Evolutionary conservation across 352 stramenopile species (phyloP), one percentile per base, ranked within the genome.

Genomic region (Labyrinthula sp.): DNA sequence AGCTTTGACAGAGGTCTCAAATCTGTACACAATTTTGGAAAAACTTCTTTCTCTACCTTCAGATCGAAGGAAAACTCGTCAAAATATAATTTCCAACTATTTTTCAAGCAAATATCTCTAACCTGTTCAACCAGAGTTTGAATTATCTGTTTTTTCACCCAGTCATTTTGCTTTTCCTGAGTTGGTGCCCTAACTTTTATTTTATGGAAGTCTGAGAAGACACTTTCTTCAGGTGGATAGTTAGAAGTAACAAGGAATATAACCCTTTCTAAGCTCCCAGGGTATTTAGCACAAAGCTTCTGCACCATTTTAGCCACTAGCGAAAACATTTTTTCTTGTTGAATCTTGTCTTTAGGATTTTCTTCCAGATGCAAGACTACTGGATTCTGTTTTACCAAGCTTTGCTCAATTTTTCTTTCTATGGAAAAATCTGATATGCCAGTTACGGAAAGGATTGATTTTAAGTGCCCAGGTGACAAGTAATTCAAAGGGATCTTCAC

Each of bases 341-440:
- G n/a, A 3, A 25, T 22, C 15, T 8, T 6, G 7, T 52, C 43
- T 17, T 50, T 15, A 1, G 43, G 43, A 2, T 50, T 3, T 25
- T 52, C 43, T 28, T 52, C 43, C 3, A 52, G 21, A 20, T 52
- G 43, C 30, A 52, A 18, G 23, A 52, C 43, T 12, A 28, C 43
- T 0, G 47, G 2, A 15, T 52, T 30, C 43, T 52, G 31, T 29
- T 52, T 52, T 15, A 35, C 43, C 18, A 52, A 35, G 34, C 43
- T 52, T 37, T 52, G 43, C 35, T 52, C 43, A 18, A 52, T 25
- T 35, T 45, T 52, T 24, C 43, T 31, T 20, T 52, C 43, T 1
- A 52, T 35, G 20, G 43, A 52, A 31, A 31, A 52, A 28, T 52
- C 43, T 14, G 43, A 52, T n/a, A 52, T 50, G 20, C 43, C 43